These are phyloP conservation scores for Takakia lepidozioides DNA, from an alignment of 225 moss, liverwort and hornwort species.

Conservation along the genomic window DNA sequence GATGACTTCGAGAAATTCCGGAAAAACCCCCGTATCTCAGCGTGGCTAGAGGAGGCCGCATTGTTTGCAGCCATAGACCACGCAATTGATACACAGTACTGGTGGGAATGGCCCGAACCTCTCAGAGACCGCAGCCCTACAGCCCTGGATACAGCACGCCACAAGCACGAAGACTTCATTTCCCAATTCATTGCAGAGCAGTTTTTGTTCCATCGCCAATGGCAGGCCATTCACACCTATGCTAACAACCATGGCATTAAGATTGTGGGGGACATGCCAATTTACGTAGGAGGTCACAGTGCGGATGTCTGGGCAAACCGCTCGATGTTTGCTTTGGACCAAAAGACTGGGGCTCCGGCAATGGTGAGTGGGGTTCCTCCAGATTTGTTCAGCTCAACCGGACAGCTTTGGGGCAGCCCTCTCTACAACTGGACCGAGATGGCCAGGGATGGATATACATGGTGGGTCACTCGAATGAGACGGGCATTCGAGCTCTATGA, in stretches of 20 bases:
- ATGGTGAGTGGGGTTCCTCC: constrained; percentile 11
- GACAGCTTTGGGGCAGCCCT: constrained; percentile 53
- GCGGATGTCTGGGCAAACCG: constrained; percentile 90
- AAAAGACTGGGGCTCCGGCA: background rate
- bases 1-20: constrained; percentile 65
- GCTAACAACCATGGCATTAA: constrained; percentile 59
- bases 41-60: constrained; percentile 82
- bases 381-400: constrained; percentile 4
- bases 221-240: constrained; percentile 76
- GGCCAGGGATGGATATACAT: constrained; percentile 40
- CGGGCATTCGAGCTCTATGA: constrained; percentile 52
- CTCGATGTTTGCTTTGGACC: constrained; percentile 2
- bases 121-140: constrained; percentile 64
- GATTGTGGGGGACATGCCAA: constrained; percentile 89
- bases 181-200: constrained; percentile 63
- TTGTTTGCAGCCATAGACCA: constrained; percentile 78
- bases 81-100: constrained; percentile 38
- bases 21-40: constrained; percentile 43
- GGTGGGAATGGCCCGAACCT: constrained; percentile 84
- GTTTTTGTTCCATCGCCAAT: constrained; percentile 83
- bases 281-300: constrained; percentile 75
- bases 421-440: constrained; percentile 53
- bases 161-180: constrained; percentile 52
- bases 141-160: constrained; percentile 41
- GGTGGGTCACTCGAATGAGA: constrained; percentile 51